Base-by-base conservation (phyloP, 495 filamentous ascomycete species). In the Trichoderma erinaceum region DNA sequence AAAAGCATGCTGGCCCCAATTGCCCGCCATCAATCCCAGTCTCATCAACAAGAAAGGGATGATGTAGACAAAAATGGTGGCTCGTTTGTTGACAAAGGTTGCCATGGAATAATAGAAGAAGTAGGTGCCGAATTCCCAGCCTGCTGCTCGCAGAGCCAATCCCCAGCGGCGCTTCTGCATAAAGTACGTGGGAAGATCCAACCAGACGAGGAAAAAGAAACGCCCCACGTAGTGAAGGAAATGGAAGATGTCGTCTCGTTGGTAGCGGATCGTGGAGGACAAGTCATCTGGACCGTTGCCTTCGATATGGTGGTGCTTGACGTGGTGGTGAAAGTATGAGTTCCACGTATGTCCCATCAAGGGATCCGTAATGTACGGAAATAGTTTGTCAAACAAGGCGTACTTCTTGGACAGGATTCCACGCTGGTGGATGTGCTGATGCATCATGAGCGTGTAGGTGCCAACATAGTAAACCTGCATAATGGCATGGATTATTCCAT, bases 261-360 rank as follows among this genome's bases (percentile, higher is more conserved):
- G 88, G 72, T 91, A 93, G 27, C 87, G 83, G 48, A 93, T 82
- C 15, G 91, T 93, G 0, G 89, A 89, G 12, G 86, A 89, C 7
- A 94, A 81, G 71, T 94, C 91, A 46, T 86, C 80, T 0, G 89
- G 89, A 0, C 90, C 91, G 73, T 94, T 94, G 66, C 85, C 87
- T 74, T 94, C 91, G 64, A 93, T 87, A 71, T 93, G 91, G 72
- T 93, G 91, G 74, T 91, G 88, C 77, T 94, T 92, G 69, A 92
- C 89, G 70, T 93, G 91, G 74, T 94, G 91, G 71, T 91, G 92
- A 73, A 82, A 94, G 75, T 93, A 94, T 12, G 85, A 88, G 75
- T 93, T 89, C 89, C 89, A 93, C 0, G 91, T 92, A 70, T 93
- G 90, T 2, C 91, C 91, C 81, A 90, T 88, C 68, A 94, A 74